These are phyloP conservation scores for Penicillium odoratum DNA, from an alignment of 495 filamentous ascomycete species.

Conservation along the genomic window DNA sequence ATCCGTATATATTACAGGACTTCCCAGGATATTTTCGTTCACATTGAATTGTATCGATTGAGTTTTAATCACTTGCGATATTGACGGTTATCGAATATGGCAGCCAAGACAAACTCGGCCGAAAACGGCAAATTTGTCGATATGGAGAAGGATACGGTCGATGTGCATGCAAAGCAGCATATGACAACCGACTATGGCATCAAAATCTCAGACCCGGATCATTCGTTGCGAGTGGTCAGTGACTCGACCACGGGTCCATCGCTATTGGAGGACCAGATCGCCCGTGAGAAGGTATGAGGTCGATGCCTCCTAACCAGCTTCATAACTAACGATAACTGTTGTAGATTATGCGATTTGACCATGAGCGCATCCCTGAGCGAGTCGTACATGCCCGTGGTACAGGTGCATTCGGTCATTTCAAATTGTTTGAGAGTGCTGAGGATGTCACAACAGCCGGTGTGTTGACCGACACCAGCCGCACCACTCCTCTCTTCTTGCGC, in stretches of 20 bases:
- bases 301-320: not conserved
- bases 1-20: not conserved
- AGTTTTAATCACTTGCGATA: not conserved
- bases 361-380: slow-evolving; percentile 85
- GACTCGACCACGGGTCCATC: slow-evolving; percentile 63
- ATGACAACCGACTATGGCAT: slow-evolving; percentile 81
- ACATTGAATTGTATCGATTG: not conserved
- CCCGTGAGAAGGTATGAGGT: slow-evolving; percentile 65
- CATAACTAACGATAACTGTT: not conserved
- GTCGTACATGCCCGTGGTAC: slow-evolving; percentile 86
- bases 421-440: slow-evolving; percentile 63
- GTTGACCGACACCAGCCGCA: slow-evolving; percentile 75
- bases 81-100: slow-evolving; percentile 7
- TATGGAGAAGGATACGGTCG: slow-evolving; percentile 34
- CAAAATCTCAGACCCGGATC: slow-evolving; percentile 70
- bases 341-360: slow-evolving; percentile 75
- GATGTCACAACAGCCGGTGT: slow-evolving; percentile 72
- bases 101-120: slow-evolving; percentile 9
- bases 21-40: not conserved
- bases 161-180: slow-evolving; percentile 36
- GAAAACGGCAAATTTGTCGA: slow-evolving; percentile 32
- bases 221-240: slow-evolving; percentile 70
- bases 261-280: slow-evolving; percentile 83
- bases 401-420: slow-evolving; percentile 84
- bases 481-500: slow-evolving; percentile 76